Conservation (phyloP, 345 rosid genomes). For the Acer saccharum region DNA sequence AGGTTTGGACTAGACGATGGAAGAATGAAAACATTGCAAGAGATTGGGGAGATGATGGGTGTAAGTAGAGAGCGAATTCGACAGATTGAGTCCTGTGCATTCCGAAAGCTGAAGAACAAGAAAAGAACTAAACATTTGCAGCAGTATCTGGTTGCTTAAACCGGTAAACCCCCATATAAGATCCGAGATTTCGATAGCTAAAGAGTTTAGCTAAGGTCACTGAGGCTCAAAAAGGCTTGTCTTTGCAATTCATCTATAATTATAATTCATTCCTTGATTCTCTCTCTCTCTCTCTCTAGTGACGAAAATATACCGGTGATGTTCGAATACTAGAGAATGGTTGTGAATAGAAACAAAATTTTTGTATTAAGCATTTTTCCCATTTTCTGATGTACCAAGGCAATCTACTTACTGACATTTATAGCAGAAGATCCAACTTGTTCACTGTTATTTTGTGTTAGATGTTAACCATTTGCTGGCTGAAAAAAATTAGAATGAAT, state of each 20-base stretch:
- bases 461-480: neutral
- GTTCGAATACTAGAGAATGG: slow-evolving; percentile 9
- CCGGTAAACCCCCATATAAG: slow-evolving; percentile 21
- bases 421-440: neutral
- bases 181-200: slow-evolving; percentile 1
- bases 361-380: slow-evolving; percentile 18
- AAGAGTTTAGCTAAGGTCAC: slow-evolving; percentile 12
- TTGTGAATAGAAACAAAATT: slow-evolving; percentile 36
- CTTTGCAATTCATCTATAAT: slow-evolving; percentile 12
- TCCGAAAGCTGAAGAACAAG: slow-evolving; percentile 82
- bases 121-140: slow-evolving; percentile 73
- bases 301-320: neutral
- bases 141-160: slow-evolving; percentile 56
- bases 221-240: slow-evolving; percentile 14
- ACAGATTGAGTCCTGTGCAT: slow-evolving; percentile 81
- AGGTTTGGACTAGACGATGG: slow-evolving; percentile 93
- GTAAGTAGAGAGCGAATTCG: slow-evolving; percentile 93
- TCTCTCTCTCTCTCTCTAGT: neutral
- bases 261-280: slow-evolving; percentile 8
- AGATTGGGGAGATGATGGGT: slow-evolving; percentile 84
- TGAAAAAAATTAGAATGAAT: neutral
- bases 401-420: neutral
- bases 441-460: neutral
- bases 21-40: slow-evolving; percentile 88
- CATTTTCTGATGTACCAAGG: slow-evolving; percentile 10